Evolutionary conservation across 2,329 filamentous ascomycete genomes (phyloP).

Genomic region (Lachnellula cervina): DNA sequence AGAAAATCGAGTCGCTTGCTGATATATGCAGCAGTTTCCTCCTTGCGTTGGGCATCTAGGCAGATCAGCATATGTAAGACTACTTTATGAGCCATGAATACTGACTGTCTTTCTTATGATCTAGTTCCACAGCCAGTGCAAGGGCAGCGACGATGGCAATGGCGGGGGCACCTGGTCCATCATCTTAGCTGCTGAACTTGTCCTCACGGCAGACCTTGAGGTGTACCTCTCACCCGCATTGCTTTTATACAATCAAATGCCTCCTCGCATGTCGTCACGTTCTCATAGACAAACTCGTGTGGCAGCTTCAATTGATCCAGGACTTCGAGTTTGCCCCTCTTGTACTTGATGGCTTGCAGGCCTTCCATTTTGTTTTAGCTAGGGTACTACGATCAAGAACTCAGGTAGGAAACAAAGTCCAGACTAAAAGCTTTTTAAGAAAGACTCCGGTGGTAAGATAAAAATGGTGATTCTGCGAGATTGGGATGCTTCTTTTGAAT

Average conservation of each 20-base stretch:
- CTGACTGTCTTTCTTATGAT: conserved; percentile 47
- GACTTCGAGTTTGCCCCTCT: conserved; percentile 66
- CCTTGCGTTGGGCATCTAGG: conserved; percentile 26
- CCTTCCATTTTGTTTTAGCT: conserved; percentile 30
- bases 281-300: conserved; percentile 74
- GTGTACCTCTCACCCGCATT: conserved; percentile 64
- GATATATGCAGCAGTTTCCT: conserved; percentile 66
- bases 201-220: not conserved
- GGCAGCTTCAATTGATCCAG: conserved; percentile 80
- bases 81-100: conserved; percentile 4
- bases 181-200: conserved; percentile 14
- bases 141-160: conserved; percentile 97
- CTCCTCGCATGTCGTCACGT: conserved; percentile 64
- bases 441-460: no score
- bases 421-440: no score
- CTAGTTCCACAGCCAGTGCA: conserved; percentile 78
- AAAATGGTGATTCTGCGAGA: no score
- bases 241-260: conserved; percentile 78
- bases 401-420: not conserved
- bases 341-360: conserved; percentile 75
- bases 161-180: conserved; percentile 66
- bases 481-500: no score
- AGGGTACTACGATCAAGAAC: not conserved
- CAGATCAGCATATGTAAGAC: not conserved
- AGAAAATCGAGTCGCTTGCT: conserved; percentile 77